phyloP scores from a whole-genome alignment of 805 yeast genomes.

The Huiozyma sinensis region DNA sequence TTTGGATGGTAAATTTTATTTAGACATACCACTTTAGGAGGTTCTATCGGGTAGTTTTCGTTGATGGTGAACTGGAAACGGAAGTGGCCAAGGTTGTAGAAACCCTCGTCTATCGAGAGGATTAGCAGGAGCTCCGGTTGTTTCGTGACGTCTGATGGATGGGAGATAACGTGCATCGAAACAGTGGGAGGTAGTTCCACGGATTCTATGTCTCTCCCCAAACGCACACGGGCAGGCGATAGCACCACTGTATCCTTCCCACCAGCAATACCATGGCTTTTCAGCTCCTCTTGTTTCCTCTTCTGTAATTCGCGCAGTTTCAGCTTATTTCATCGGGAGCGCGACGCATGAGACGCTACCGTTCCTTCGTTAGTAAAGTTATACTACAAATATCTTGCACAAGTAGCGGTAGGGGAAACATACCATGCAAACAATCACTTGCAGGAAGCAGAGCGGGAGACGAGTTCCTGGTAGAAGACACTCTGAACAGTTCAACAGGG shows the following conservation, averaged over 20 bases:
- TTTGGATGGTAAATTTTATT: constrained; percentile 86
- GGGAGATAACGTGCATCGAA: constrained; percentile 3
- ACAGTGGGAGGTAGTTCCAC: constrained; percentile 20
- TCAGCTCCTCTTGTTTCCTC: constrained; percentile 11
- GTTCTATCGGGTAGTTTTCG: constrained; percentile 78
- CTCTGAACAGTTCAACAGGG: no score
- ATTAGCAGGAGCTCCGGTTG: constrained; percentile 11
- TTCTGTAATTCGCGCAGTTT: constrained; percentile 21
- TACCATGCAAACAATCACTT: neutral
- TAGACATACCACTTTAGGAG: constrained; percentile 72
- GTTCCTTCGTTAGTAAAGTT: neutral
- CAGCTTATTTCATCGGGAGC: constrained; percentile 8
- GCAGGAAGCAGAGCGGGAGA: no score
- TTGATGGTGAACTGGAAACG: constrained; percentile 54
- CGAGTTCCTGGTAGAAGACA: no score
- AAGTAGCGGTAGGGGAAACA: neutral
- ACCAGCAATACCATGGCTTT: neutral
- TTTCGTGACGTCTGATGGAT: constrained; percentile 3
- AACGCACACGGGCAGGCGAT: constrained; percentile 15
- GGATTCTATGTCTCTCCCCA: constrained; percentile 18
- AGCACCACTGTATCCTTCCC: neutral
- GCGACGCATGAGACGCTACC: neutral
- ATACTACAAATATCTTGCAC: neutral
- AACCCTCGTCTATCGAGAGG: constrained; percentile 23
- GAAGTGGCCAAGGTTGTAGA: constrained; percentile 29